A percentile compares a stretch with the other conserved stretches of the same genome.
Evolutionary conservation across 257 asterid species (phyloP).

Genomic region (Linaria vulgaris): DNA sequence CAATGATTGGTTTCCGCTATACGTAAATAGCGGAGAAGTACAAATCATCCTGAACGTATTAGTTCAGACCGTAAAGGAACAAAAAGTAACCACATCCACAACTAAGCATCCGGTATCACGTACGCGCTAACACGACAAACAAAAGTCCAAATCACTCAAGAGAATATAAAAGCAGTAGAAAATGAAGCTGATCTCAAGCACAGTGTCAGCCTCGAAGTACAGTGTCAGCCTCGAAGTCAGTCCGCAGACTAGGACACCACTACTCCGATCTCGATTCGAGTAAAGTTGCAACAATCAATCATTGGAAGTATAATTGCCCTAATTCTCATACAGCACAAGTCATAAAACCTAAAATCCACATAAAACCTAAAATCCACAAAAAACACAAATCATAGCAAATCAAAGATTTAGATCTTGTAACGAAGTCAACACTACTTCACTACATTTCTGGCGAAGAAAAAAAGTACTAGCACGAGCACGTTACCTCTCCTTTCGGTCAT

Average conservation of each 20-base stretch:
- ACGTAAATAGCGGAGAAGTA: constrained; percentile 5
- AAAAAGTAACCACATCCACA: constrained; percentile 15
- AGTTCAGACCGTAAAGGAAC: neutral
- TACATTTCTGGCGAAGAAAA: constrained; percentile 23
- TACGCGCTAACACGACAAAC: constrained; percentile 13
- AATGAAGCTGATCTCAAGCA: neutral
- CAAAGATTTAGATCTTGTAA: constrained; percentile 39
- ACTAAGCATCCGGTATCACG: constrained; percentile 14
- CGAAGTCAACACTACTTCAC: constrained; percentile 4
- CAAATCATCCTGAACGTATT: constrained; percentile 10
- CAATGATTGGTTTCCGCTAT: neutral
- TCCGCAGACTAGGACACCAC: neutral
- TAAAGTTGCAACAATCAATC: constrained; percentile 9
- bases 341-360: constrained; percentile 26
- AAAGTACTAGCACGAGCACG: neutral
- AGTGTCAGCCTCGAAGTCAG: neutral
- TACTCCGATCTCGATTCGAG: constrained; percentile 6
- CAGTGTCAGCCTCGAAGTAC: neutral
- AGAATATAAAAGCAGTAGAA: constrained; percentile 3
- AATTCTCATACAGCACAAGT: neutral
- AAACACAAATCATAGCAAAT: constrained; percentile 16
- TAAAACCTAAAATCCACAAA: neutral
- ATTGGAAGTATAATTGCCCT: constrained; percentile 16
- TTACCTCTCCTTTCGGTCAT: constrained; percentile 89
- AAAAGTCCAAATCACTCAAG: neutral